phyloP scores from a whole-genome alignment of 2,329 filamentous ascomycete species.

The Amauroascus verrucosus region DNA sequence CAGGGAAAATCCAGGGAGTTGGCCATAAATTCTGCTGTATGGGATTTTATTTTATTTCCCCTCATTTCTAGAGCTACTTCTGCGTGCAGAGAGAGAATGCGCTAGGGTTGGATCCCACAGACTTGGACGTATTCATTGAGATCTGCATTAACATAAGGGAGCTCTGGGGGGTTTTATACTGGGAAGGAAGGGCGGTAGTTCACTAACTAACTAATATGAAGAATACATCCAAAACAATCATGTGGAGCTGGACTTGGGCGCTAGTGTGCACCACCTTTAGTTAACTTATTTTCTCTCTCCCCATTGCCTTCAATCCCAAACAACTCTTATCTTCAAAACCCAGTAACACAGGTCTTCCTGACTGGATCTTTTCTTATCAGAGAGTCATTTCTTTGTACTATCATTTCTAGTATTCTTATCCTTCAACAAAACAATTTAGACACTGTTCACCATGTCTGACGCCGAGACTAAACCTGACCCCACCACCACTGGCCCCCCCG shows the following conservation, averaged over 20 bases:
- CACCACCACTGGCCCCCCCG: constrained; percentile 31
- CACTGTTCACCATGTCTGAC: constrained; percentile 32
- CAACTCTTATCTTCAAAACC: background rate
- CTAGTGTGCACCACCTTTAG: background rate
- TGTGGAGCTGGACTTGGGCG: constrained; percentile 5
- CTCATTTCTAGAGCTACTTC: too few species aligned
- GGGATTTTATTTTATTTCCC: too few species aligned
- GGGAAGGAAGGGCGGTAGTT: too few species aligned
- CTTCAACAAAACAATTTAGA: background rate
- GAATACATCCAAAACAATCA: background rate
- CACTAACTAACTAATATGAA: too few species aligned
- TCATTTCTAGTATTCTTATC: background rate
- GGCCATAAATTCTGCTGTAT: too few species aligned
- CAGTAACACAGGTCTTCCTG: background rate
- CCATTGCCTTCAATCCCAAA: background rate
- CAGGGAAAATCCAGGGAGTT: too few species aligned
- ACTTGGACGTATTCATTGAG: too few species aligned
- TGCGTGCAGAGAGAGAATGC: too few species aligned
- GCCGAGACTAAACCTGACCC: constrained; percentile 37
- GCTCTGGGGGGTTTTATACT: too few species aligned
- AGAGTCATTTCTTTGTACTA: background rate
- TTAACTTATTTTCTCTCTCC: constrained; percentile 1
- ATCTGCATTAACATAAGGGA: too few species aligned
- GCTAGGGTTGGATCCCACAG: too few species aligned
- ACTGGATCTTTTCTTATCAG: background rate